phyloP scores from a whole-genome alignment of 306 rosid genomes.

The Spatholobus suberectus region DNA sequence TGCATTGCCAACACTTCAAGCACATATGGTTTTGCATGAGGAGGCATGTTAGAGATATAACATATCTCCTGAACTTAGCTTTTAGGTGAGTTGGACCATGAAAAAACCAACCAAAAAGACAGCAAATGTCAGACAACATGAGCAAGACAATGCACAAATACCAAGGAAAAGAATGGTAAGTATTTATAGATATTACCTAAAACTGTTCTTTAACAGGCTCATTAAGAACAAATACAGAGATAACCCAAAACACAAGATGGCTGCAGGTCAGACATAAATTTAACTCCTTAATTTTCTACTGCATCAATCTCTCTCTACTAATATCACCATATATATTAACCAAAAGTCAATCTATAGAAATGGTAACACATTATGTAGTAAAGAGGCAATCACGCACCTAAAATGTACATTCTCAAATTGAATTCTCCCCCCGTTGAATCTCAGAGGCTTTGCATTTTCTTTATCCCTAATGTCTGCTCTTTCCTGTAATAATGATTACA shows the following conservation, averaged over 20 bases:
- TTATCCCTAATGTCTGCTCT: conserved; percentile 76
- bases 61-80: not conserved
- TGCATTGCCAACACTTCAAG: not conserved
- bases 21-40: not conserved
- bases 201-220: not conserved
- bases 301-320: not conserved
- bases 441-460: conserved; percentile 71
- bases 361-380: conserved; percentile 12
- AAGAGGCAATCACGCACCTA: conserved; percentile 58
- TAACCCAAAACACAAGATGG: not conserved
- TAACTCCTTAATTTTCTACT: not conserved
- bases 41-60: not conserved
- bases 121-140: not conserved
- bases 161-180: not conserved
- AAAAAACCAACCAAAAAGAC: not conserved
- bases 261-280: not conserved
- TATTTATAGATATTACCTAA: not conserved
- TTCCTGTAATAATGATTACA: conserved; percentile 59
- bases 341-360: conserved; percentile 35
- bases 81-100: not conserved
- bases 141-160: not conserved
- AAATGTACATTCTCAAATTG: conserved; percentile 81
- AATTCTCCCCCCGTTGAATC: conserved; percentile 72
- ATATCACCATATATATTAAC: conserved; percentile 1
- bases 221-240: not conserved